Evolutionary conservation across 1,284 basidiomycete genomes (phyloP), one percentile per base, ranked within the genome.

Genomic region (Ustilago shanxiensis): DNA sequence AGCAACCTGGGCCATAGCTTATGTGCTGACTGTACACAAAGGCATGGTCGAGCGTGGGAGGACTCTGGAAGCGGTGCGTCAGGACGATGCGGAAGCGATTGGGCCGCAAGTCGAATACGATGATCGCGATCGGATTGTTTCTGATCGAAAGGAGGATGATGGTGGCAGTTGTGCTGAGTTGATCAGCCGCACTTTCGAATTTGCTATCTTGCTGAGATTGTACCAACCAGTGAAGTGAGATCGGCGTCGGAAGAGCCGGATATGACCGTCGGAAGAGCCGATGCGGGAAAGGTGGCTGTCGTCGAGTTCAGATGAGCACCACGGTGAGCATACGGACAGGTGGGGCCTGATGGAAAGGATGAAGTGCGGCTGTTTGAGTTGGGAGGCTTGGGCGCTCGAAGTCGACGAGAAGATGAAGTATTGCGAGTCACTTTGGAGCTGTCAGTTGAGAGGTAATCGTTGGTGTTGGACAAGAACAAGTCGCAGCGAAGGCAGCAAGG

Each of bases 1-100:
- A 72, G 70, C 70, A 35, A 72, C 70, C 70, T 67, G 70, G 63
- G 70, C 70, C 70, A 72, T 64, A 59, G 70, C 65, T 72, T 67
- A 72, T 18, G 28, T 41, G 56, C 60, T 55, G 24, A 57, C 31
- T 11, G 31, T 56, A 26, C 31, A 57, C 60, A 57, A 64, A 64
- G 60, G 65, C 70, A 72, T 72, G 60, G 56, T 67, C 64, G 60
- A 60, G 65, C 45, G 61, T 22, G 59, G 28, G 14, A 16, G 14
- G 28, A 11, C 1, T 33, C 3, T 11, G 13, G n/a, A 18, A 35
- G 14, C 24, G 13, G 44, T 44, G 57, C 52, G 44, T 51, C 45
- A 50, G 52, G 31, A 18, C 29, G 26, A 13, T 28, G 24, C 33
- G 37, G 55, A 20, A 24, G 41, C 24, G 29, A 44, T 20, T 24